Conservation (phyloP, 108 stramenopile species). For the Nannochloropsis salina region DNA sequence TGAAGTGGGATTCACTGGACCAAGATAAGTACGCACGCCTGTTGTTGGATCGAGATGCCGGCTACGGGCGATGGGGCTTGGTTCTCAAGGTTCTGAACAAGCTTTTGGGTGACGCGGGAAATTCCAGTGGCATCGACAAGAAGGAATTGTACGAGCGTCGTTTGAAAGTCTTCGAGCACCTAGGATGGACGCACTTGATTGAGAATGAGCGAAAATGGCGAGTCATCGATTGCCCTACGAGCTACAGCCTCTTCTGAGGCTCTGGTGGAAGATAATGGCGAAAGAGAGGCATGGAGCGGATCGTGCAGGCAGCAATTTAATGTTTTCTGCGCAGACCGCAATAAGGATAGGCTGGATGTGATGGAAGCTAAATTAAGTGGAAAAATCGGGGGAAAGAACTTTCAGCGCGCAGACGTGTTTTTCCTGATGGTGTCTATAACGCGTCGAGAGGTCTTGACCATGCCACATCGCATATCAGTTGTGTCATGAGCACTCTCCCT, state of each 20-base stretch:
- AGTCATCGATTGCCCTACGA: constrained; percentile 23
- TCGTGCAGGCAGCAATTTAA: too few relatives aligned
- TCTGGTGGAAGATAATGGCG: not conserved
- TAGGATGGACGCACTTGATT: constrained; percentile 36
- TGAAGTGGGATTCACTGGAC: constrained; percentile 28
- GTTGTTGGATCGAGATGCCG: constrained; percentile 16
- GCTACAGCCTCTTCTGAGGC: constrained; percentile 31
- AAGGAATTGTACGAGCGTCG: constrained; percentile 12
- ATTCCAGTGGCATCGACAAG: not conserved
- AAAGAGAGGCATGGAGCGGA: too few relatives aligned
- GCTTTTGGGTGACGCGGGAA: constrained; percentile 12
- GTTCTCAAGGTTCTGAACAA: constrained; percentile 39
- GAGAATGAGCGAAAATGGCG: constrained; percentile 36
- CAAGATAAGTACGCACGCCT: constrained; percentile 40
- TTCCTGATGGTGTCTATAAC: too few relatives aligned
- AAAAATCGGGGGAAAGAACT: too few relatives aligned
- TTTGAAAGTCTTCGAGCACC: constrained; percentile 18
- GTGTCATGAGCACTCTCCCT: too few relatives aligned
- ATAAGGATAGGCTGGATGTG: too few relatives aligned
- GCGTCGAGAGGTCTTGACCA: too few relatives aligned
- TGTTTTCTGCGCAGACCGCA: too few relatives aligned
- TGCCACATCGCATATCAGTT: too few relatives aligned
- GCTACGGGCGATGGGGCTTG: constrained; percentile 30
- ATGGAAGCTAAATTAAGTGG: too few relatives aligned
- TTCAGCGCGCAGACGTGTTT: too few relatives aligned